Evolutionary conservation across 2,329 filamentous ascomycete species (phyloP).

Genomic region (Trichoderma afroharzianum): DNA sequence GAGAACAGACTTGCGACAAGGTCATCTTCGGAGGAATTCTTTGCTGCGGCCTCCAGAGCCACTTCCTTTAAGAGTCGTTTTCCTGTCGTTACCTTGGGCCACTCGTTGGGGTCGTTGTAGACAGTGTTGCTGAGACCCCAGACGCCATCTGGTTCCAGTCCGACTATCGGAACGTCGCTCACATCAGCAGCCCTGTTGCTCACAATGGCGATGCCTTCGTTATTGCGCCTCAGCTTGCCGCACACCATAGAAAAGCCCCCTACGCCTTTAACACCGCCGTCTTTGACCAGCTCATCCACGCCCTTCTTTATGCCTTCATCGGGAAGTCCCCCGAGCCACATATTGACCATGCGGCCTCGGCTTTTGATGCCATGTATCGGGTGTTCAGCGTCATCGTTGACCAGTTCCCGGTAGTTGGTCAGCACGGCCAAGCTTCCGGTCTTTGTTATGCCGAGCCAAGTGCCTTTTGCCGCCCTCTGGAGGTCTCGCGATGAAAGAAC

Average conservation of each 20-base stretch:
- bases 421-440: constrained; percentile 59
- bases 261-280: constrained; percentile 54
- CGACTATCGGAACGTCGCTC: constrained; percentile 56
- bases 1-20: constrained; percentile 50
- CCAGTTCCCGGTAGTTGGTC: constrained; percentile 62
- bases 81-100: constrained; percentile 60
- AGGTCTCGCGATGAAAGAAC: constrained; percentile 61
- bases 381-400: constrained; percentile 43
- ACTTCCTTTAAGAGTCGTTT: constrained; percentile 42
- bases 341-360: constrained; percentile 61
- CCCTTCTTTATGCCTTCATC: constrained; percentile 48
- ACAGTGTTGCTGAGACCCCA: constrained; percentile 62
- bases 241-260: constrained; percentile 67
- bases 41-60: constrained; percentile 39
- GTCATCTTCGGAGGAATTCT: constrained; percentile 41
- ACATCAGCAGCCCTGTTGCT: constrained; percentile 56
- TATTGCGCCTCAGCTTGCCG: constrained; percentile 50
- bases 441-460: constrained; percentile 62
- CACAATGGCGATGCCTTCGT: constrained; percentile 56
- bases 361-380: constrained; percentile 54
- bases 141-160: constrained; percentile 46
- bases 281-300: constrained; percentile 50
- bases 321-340: constrained; percentile 53
- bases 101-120: constrained; percentile 50
- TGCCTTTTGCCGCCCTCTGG: constrained; percentile 58